Conservation (phyloP, 2,329 filamentous ascomycete genomes). For the Phialemonium atrogriseum region DNA sequence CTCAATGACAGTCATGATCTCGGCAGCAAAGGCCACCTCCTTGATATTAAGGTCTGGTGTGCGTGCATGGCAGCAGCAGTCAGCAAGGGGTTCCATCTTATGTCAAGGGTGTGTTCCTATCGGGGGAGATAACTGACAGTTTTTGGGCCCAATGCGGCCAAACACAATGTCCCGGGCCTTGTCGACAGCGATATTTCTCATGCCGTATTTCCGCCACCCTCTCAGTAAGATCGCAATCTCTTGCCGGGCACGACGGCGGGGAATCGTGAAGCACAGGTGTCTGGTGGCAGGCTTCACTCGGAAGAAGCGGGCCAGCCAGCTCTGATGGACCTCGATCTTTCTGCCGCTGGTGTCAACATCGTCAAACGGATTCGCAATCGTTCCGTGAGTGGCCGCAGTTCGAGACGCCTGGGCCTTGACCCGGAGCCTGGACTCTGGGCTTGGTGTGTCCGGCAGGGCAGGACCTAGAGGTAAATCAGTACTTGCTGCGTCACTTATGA, state of each 20-base stretch:
- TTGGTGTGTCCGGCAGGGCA: no score
- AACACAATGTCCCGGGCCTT: conserved; percentile 73
- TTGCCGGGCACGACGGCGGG: conserved; percentile 64
- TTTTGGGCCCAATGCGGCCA: conserved; percentile 65
- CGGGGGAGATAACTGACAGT: conserved; percentile 64
- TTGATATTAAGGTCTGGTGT: conserved; percentile 76
- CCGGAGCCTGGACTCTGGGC: no score
- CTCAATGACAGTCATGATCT: conserved; percentile 84
- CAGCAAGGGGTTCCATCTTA: no score
- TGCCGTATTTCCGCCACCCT: conserved; percentile 76
- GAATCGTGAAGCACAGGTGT: conserved; percentile 66
- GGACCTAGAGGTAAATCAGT: no score
- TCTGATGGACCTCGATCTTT: conserved; percentile 62
- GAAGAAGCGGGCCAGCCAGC: conserved; percentile 85
- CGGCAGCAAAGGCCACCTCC: conserved; percentile 78
- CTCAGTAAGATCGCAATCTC: conserved; percentile 68
- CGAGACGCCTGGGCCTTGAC: no score
- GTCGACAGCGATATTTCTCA: conserved; percentile 70
- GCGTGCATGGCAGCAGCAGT: no score
- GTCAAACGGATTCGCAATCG: no score
- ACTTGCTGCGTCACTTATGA: no score
- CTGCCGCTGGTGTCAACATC: conserved; percentile 33
- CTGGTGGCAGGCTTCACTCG: conserved; percentile 76
- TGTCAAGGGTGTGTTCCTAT: no score
- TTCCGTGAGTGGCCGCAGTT: no score